Evolutionary conservation across 192 early-diverging fungal species (phyloP).

Genomic region (Dimargaris cristalligena): DNA sequence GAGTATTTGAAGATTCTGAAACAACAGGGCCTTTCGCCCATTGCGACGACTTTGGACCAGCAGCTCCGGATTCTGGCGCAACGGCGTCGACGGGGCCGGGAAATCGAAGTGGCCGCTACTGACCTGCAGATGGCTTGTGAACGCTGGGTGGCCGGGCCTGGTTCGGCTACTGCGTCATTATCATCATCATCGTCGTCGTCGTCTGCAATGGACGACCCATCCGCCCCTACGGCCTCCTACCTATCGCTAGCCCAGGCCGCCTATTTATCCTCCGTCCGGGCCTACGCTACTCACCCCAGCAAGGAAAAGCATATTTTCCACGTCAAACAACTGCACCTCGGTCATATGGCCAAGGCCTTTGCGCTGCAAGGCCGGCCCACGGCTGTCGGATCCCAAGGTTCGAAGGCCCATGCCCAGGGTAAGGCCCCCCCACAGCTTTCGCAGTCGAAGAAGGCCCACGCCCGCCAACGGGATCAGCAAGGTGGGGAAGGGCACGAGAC

Average conservation of each 20-base stretch:
- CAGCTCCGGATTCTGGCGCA: constrained; percentile 16
- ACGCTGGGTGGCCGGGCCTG: not conserved
- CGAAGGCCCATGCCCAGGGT: not conserved
- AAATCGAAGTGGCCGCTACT: constrained; percentile 28
- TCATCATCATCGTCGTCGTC: not conserved
- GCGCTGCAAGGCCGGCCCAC: constrained; percentile 85
- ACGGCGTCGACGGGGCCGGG: not conserved
- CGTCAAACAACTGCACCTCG: constrained; percentile 82
- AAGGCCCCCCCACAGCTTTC: not conserved
- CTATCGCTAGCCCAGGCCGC: constrained; percentile 61
- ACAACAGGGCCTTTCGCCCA: constrained; percentile 39
- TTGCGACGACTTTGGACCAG: constrained; percentile 40
- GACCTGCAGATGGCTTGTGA: constrained; percentile 34
- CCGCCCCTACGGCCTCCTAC: not conserved
- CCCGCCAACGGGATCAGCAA: not conserved
- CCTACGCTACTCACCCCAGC: constrained; percentile 83
- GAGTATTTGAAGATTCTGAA: constrained; percentile 51
- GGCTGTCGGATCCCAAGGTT: constrained; percentile 20
- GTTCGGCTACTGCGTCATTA: too few relatives aligned
- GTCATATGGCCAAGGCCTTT: constrained; percentile 94
- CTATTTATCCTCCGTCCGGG: constrained; percentile 73
- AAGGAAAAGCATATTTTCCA: constrained; percentile 87
- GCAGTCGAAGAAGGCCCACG: not conserved
- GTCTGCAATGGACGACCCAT: not conserved
- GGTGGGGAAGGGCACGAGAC: not conserved